These are phyloP conservation scores for Aspergillus calidoustus DNA, from an alignment of 2,329 filamentous ascomycete genomes.

Conservation along the genomic window DNA sequence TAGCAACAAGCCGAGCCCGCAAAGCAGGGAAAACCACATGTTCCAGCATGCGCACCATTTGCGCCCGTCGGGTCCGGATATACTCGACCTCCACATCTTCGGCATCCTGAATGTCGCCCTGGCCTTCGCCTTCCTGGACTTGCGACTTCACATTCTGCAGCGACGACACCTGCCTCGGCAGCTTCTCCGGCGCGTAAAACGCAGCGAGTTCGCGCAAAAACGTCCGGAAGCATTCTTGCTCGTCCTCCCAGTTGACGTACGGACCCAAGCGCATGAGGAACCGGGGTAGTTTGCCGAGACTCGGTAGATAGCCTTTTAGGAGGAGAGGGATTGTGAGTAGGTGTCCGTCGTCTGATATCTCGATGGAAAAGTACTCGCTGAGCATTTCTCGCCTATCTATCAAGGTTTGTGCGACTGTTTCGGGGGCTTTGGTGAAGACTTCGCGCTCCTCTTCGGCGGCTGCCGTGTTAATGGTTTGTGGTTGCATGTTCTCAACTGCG, in stretches of 20 bases:
- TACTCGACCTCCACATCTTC: constrained; percentile 50
- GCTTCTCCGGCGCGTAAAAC: constrained; percentile 86
- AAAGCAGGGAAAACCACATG: constrained; percentile 89
- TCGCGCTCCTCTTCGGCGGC: constrained; percentile 53
- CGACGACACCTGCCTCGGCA: constrained; percentile 58
- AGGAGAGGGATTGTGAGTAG: constrained; percentile 81
- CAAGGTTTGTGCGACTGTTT: constrained; percentile 69
- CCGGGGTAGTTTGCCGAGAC: constrained; percentile 80
- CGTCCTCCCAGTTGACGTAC: constrained; percentile 81
- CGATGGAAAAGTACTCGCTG: constrained; percentile 86
- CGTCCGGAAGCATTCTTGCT: constrained; percentile 81
- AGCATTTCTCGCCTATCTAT: constrained; percentile 83
- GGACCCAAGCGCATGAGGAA: constrained; percentile 90
- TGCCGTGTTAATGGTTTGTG: constrained; percentile 23
- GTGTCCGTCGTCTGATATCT: constrained; percentile 77
- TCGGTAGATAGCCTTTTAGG: constrained; percentile 85
- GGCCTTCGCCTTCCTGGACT: not conserved
- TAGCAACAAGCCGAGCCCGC: constrained; percentile 80
- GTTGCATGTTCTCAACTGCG: constrained; percentile 59
- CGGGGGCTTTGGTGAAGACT: constrained; percentile 68
- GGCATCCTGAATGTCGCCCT: not conserved
- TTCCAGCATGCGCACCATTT: constrained; percentile 78
- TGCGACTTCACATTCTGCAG: not conserved
- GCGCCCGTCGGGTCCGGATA: constrained; percentile 60
- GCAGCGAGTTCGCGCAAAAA: constrained; percentile 85